Evolutionary conservation across 78 protist species (phyloP).

Genomic region (Monosiga brevicollis): DNA sequence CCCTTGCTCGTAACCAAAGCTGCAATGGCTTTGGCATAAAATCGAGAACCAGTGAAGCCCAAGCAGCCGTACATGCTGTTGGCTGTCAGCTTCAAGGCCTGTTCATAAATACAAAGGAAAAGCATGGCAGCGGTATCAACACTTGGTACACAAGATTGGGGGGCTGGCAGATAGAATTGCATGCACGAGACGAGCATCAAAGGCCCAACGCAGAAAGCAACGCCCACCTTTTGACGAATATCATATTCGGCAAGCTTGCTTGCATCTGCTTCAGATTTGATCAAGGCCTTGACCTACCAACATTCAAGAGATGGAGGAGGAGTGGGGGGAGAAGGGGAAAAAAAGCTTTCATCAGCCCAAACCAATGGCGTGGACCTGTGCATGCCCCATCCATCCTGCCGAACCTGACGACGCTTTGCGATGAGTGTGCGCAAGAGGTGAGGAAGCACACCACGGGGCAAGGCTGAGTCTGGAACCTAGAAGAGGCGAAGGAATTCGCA

Average conservation of each 20-base stretch:
- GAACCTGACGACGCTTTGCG: slow-evolving; percentile 10
- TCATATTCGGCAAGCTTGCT: slow-evolving; percentile 24
- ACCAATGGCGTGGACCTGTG: no score
- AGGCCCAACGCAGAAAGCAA: no score
- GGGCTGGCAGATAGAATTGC: no score
- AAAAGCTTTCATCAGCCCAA: no score
- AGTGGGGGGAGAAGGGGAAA: no score
- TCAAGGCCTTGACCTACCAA: slow-evolving; percentile 41
- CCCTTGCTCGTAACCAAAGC: slow-evolving; percentile 86
- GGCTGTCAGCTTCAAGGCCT: slow-evolving; percentile 88
- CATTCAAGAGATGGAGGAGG: no score
- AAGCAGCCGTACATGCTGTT: slow-evolving; percentile 98
- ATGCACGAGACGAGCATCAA: no score
- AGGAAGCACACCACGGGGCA: slow-evolving; percentile 69
- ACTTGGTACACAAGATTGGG: no score
- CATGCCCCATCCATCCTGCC: neutral
- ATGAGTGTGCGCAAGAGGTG: slow-evolving; percentile 44
- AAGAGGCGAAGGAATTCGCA: no score
- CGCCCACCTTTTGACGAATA: slow-evolving; percentile 44
- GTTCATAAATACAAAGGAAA: slow-evolving; percentile 43
- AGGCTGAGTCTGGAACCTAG: neutral
- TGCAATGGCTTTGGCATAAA: slow-evolving; percentile 93
- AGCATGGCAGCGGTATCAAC: no score
- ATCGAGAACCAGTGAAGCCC: slow-evolving; percentile 89
- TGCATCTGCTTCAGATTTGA: slow-evolving; percentile 21